Evolutionary conservation across 164 flowering plant genomes (phyloP), one percentile per base, ranked within the genome.

Genomic region (Berberis thunbergii): DNA sequence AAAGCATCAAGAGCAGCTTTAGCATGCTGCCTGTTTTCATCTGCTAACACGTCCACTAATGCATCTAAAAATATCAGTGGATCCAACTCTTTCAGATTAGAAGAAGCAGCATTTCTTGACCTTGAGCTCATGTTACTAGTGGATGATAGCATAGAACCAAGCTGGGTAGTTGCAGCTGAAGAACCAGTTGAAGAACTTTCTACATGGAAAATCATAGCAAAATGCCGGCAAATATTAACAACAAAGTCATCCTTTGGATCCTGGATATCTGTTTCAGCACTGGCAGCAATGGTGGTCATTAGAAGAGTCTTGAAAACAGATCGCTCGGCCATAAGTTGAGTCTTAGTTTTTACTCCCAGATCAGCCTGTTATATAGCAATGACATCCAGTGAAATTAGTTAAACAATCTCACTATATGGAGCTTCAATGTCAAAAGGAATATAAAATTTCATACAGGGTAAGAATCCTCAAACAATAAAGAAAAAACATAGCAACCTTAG

Each of bases 241-340:
- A 91, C 84, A 78, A 82, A 95, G 64, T 95, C 96, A 71, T 95
- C 95, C 45, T 75, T 83, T 38, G 92, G 70, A 46, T 95, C 96
- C 42, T 57, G 68, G 45, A 95, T 81, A 69, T 95, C 99, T 57
- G 84, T 79, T 66, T 95, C 99, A 26, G 87, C 89, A 76, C 81
- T 77, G 6, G 99, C 81, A 71, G 97, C 91, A 72, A 91, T 86
- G 43, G 83, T 72, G 60, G 97, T 95, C 85, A 83, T 88, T 67
- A 95, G 72, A 3, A 95, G 86, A 65, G 72, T 78, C 83, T 91
- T 95, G 72, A 95, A 95, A 67, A 95, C 91, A 58, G 95, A 86
- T 71, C 87, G 91, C 78, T 95, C 99, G 52, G 99, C 99, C 88
- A 89, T 72, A 59, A 95, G 92, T 78, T 95, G 99, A 57, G 97